Evolutionary conservation across 192 early-diverging fungal species (phyloP), one percentile per base, ranked within the genome.

Genomic region (Nowakowskiella sp.): DNA sequence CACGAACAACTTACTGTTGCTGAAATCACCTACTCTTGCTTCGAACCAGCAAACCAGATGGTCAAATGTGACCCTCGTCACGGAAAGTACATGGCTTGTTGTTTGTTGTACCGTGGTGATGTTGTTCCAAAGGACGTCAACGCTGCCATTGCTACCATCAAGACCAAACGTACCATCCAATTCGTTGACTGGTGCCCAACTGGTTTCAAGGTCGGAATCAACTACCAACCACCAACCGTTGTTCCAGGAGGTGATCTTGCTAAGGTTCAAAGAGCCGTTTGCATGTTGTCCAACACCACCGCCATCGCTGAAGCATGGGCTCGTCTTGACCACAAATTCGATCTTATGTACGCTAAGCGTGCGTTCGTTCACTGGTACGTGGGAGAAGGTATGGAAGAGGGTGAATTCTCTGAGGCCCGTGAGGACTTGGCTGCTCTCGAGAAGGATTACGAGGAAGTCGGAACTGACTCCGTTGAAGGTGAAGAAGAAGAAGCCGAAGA

Each of bases 311-410:
- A 99, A 74, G 93, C 93, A 53, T 99, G 95, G 95, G 87, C 89
- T 68, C 93, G 92, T 74, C 80, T 97, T 61, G 89, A 96, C 73
- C 92, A 94, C 82, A 99, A 99, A 86, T 99, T 96, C 62, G 95
- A 99, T 71, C 85, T 96, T 53, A 95, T 97, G 93, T 99, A 93
- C 75, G 91, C 96, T 72, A 99, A 97, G 86, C 93, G 96, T 76
- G 93, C 96, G 58, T 99, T 99, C 65, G 96, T 99, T 45, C 96
- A 99, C 81, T 97, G 93, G 96, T 99, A 95, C 70, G 96, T 99
- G 53, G 96, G 94, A 70, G 96, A 97, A 77, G 92, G 96, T 79
- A 99, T 99, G 96, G 95, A 99, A 78, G 96, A 99, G 77, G 94
- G 96, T 68, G 96, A 99, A 76, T 99, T 99, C 87, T 94, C 91